Conservation (phyloP, 345 rosid species). For the Melaleuca quinquenervia region DNA sequence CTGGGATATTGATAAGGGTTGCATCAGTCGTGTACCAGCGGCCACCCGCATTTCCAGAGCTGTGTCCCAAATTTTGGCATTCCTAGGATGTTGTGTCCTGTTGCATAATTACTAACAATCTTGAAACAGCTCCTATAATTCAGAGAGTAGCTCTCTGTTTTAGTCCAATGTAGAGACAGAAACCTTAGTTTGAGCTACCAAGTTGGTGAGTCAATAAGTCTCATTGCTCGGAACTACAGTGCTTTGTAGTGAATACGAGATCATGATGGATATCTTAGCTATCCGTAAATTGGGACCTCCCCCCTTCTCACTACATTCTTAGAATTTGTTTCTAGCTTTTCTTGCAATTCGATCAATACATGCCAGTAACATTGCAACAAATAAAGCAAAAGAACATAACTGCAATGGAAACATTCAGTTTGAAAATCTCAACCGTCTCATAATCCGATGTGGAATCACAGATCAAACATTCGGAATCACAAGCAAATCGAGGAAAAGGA, state of each 20-base stretch:
- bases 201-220: background rate
- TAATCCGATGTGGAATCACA: background rate
- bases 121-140: background rate
- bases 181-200: background rate
- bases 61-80: constrained; percentile 34
- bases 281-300: background rate
- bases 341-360: background rate
- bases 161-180: background rate
- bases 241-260: background rate
- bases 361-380: background rate
- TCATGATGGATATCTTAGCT: background rate
- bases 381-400: background rate
- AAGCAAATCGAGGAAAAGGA: background rate
- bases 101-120: background rate
- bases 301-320: background rate
- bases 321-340: background rate
- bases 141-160: background rate
- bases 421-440: background rate
- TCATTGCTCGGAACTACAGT: background rate
- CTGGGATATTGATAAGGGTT: constrained; percentile 57
- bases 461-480: background rate
- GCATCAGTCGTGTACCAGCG: constrained; percentile 58
- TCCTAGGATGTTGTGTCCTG: background rate
- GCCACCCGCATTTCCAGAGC: constrained; percentile 52
- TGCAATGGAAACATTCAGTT: background rate